A percentile compares a stretch with the other conserved stretches of the same genome.
Conservation (phyloP, 1,139 yeast species). For the Suhomyces taliae region DNA sequence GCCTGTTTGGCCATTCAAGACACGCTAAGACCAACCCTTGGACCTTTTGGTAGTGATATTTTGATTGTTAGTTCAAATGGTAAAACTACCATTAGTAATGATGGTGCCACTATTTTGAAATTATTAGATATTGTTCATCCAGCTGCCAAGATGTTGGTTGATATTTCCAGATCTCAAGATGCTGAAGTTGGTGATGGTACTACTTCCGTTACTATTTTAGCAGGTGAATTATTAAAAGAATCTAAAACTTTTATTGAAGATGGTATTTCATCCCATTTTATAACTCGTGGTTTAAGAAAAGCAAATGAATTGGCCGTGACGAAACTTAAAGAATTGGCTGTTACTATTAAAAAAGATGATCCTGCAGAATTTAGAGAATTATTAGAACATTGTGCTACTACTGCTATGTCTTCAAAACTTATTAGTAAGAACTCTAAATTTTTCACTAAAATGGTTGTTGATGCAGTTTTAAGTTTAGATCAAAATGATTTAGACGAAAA, state of each 20-base stretch:
- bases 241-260: conserved; percentile 90
- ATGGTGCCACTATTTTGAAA: conserved; percentile 95
- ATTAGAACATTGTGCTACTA: conserved; percentile 89
- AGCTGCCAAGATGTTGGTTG: conserved; percentile 94
- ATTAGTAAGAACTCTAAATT: conserved; percentile 84
- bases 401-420: conserved; percentile 96
- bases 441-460: conserved; percentile 95
- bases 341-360: conserved; percentile 54
- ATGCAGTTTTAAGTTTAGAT: conserved; percentile 86
- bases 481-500: conserved; percentile 83
- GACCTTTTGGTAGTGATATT: conserved; percentile 96
- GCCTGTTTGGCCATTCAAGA: conserved; percentile 98
- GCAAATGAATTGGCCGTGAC: conserved; percentile 79
- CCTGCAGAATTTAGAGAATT: conserved; percentile 64
- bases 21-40: conserved; percentile 89
- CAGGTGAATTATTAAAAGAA: conserved; percentile 93
- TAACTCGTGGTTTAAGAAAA: conserved; percentile 81
- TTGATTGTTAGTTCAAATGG: conserved; percentile 81
- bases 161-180: conserved; percentile 93
- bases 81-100: conserved; percentile 92
- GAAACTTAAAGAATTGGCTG: conserved; percentile 72
- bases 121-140: conserved; percentile 96
- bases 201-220: conserved; percentile 89
- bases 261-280: conserved; percentile 88
- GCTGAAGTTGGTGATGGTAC: conserved; percentile 99